Evolutionary conservation across 2,329 filamentous ascomycete species (phyloP).

Genomic region (Pseudocercospora fuligena): DNA sequence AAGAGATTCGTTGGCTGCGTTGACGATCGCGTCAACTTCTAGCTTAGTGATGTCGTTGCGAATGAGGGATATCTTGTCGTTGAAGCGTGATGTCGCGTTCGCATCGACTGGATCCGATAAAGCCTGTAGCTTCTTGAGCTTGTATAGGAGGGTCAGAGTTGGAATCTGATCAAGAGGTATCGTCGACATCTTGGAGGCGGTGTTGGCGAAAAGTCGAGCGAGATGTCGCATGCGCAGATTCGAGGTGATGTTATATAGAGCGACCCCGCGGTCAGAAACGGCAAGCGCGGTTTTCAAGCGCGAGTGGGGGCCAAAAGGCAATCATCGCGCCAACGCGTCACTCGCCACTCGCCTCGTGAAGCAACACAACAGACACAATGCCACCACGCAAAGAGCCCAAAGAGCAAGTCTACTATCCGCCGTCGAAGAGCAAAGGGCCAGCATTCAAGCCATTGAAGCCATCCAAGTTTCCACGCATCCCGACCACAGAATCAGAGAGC

Average conservation of each 20-base stretch:
- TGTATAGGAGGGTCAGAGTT: slow-evolving; percentile 69
- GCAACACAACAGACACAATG: slow-evolving; percentile 25
- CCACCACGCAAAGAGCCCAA: slow-evolving; percentile 40
- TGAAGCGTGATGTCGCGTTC: slow-evolving; percentile 59
- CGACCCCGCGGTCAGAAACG: background rate
- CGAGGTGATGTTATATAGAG: background rate
- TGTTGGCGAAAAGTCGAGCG: background rate
- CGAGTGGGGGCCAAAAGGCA: background rate
- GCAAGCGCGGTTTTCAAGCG: background rate
- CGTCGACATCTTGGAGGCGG: slow-evolving; percentile 21
- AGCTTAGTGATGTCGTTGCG: slow-evolving; percentile 82
- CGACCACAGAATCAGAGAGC: slow-evolving; percentile 54
- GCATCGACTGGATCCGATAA: slow-evolving; percentile 39
- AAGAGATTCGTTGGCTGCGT: slow-evolving; percentile 81
- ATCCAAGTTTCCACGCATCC: slow-evolving; percentile 31
- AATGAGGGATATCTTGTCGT: slow-evolving; percentile 72
- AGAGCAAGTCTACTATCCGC: slow-evolving; percentile 40
- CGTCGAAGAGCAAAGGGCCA: slow-evolving; percentile 40
- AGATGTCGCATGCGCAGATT: background rate
- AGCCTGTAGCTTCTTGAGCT: slow-evolving; percentile 61
- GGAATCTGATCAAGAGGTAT: slow-evolving; percentile 62
- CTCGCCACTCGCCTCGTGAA: too few relatives aligned
- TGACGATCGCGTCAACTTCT: slow-evolving; percentile 81
- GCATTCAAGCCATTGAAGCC: slow-evolving; percentile 42
- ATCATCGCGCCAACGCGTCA: background rate